phyloP scores from a whole-genome alignment of 768 basidiomycete genomes.

The Pulveroboletus sp. region DNA sequence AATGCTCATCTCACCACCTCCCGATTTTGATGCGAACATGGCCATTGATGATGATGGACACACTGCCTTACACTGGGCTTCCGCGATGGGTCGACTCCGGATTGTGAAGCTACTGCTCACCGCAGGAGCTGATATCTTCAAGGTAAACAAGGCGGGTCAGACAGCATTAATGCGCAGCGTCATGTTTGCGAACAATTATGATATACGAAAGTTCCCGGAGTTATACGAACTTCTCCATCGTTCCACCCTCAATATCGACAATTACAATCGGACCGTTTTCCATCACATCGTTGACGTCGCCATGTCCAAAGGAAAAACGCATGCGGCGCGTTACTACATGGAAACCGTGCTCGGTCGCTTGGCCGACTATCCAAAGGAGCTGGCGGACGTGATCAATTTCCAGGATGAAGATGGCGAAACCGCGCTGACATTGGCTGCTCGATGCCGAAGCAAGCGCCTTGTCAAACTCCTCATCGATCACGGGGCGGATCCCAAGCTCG shows the following conservation, averaged over 20 bases:
- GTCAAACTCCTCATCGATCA: constrained; percentile 95
- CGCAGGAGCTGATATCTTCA: constrained; percentile 94
- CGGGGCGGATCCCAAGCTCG: constrained; percentile 92
- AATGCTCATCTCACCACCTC: constrained; percentile 80
- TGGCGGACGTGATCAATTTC: constrained; percentile 98
- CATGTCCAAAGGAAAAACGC: constrained; percentile 95
- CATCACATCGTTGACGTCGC: constrained; percentile 98
- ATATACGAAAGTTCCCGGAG: constrained; percentile 97
- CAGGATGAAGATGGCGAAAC: constrained; percentile 99
- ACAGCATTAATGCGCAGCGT: constrained; percentile 98
- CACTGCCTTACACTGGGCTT: constrained; percentile 96
- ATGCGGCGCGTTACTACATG: constrained; percentile 98
- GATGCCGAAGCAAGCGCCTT: constrained; percentile 91
- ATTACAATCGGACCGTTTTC: constrained; percentile 94
- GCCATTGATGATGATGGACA: constrained; percentile 98
- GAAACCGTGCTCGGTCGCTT: constrained; percentile 87
- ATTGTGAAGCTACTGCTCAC: constrained; percentile 92
- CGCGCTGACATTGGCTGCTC: constrained; percentile 91
- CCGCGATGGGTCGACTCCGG: constrained; percentile 96
- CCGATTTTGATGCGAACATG: constrained; percentile 93
- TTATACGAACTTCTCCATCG: constrained; percentile 94
- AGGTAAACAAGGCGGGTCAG: constrained; percentile 94
- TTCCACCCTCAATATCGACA: constrained; percentile 98
- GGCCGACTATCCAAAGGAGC: constrained; percentile 89
- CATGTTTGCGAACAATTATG: constrained; percentile 99